Evolutionary conservation across 164 flowering plant species (phyloP), one percentile per base, ranked within the genome.

Genomic region (Cinnamomum micranthum): DNA sequence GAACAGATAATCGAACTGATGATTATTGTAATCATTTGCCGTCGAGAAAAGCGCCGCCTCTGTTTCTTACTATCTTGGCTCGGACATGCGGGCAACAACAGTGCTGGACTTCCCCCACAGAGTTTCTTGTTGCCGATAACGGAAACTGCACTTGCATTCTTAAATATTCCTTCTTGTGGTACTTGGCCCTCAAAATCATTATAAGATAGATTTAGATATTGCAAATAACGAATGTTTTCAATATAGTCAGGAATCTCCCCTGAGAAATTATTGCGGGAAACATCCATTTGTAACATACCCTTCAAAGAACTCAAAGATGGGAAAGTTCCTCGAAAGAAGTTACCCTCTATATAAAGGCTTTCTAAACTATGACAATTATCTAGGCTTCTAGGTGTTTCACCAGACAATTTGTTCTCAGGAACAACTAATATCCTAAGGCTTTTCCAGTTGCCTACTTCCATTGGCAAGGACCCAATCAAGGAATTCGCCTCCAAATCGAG

Each of bases 301-400:
- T 84, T 5, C 77, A 77, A 85, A 94, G 68, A 10, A 81, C 71
- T 0, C 84, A 94, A 19, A 2, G 95, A 82, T 1, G 98, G 98
- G 14, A 94, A 86, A 9, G 75, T 60, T 28, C 98, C 97, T 9
- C 83, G 80, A 24, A 94, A 90, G 74, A 71, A 78, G 80, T 91
- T 92, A 11, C 87, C 94, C 84, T 83, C 72, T 47, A 94, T 76
- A 63, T 88, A 91, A 65, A 94, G 77, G 58, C 90, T 90, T 15
- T 41, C 75, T 17, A 92, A 89, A 70, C 88, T 83, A 70, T 62
- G 1, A 67, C 85, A 86, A 22, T 73, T 70, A 12, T 76, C 81
- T 15, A 86, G 31, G 1, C 33, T 60, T 14, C 52, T 25, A 0
- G 85, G 83, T 70, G 84, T 81, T 60, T 58, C 66, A 19, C 83